Evolutionary conservation across 2,329 filamentous ascomycete species (phyloP).

Genomic region (Colletotrichum plurivorum): DNA sequence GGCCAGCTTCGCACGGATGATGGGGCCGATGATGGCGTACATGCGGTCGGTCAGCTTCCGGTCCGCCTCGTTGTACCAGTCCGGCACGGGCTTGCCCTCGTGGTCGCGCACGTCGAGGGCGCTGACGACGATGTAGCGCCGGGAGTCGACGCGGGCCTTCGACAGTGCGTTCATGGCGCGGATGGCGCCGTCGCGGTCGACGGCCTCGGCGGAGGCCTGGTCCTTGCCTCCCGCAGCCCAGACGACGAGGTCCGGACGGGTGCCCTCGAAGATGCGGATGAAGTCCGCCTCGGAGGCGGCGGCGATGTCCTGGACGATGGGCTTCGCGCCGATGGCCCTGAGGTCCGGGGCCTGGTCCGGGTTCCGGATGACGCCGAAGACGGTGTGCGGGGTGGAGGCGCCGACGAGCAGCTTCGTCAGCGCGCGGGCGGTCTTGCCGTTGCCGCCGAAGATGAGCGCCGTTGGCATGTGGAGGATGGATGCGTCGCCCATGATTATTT

Average conservation of each 20-base stretch:
- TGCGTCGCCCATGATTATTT: slow-evolving; percentile 39
- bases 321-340: slow-evolving; percentile 55
- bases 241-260: slow-evolving; percentile 50
- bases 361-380: slow-evolving; percentile 48
- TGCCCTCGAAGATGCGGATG: slow-evolving; percentile 50
- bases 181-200: slow-evolving; percentile 62
- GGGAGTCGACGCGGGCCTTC: slow-evolving; percentile 51
- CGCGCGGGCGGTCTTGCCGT: slow-evolving; percentile 45
- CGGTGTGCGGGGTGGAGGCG: slow-evolving; percentile 40
- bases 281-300: slow-evolving; percentile 53
- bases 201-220: slow-evolving; percentile 56
- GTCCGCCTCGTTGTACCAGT: slow-evolving; percentile 59
- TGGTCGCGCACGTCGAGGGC: slow-evolving; percentile 60
- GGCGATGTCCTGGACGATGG: slow-evolving; percentile 60
- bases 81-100: slow-evolving; percentile 51
- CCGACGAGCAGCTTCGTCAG: slow-evolving; percentile 42
- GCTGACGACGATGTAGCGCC: slow-evolving; percentile 61
- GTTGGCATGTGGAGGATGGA: slow-evolving; percentile 42
- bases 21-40: slow-evolving; percentile 55
- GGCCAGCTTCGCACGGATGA: slow-evolving; percentile 58
- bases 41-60: slow-evolving; percentile 51
- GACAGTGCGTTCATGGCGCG: slow-evolving; percentile 60
- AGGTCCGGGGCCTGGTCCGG: slow-evolving; percentile 52
- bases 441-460: slow-evolving; percentile 46
- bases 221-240: slow-evolving; percentile 51